These are phyloP conservation scores for Fraxinus greggii DNA, from an alignment of 305 asterid genomes.

Conservation along the genomic window DNA sequence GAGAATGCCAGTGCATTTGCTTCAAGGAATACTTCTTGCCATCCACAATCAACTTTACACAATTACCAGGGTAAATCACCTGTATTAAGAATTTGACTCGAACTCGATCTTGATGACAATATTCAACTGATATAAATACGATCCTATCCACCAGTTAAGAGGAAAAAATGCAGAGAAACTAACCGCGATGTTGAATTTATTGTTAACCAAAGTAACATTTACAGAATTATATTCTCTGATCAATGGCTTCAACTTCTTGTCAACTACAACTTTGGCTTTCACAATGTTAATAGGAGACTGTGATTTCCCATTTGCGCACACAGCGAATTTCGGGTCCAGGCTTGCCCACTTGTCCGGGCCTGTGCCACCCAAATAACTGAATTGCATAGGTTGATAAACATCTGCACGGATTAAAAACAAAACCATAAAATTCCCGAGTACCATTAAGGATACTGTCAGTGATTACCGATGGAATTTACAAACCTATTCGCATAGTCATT, in stretches of 20 bases:
- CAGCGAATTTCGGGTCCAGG: constrained; percentile 63
- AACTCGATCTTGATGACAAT: not conserved
- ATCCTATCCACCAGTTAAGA: no score
- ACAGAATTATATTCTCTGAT: constrained; percentile 43
- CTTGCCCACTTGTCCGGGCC: constrained; percentile 81
- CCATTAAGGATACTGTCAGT: not conserved
- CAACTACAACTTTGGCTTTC: constrained; percentile 34
- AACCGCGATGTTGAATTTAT: constrained; percentile 78
- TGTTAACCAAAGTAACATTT: constrained; percentile 69
- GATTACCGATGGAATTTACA: not conserved
- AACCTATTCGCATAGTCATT: not conserved
- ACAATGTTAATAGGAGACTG: constrained; percentile 75
- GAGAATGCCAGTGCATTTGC: constrained; percentile 66
- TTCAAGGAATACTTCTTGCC: constrained; percentile 55
- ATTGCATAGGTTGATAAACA: constrained; percentile 30
- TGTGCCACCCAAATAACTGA: constrained; percentile 62
- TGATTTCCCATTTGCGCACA: constrained; percentile 57
- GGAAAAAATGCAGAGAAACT: constrained; percentile 12
- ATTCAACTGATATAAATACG: not conserved
- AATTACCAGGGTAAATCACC: constrained; percentile 60
- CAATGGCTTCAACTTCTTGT: constrained; percentile 61
- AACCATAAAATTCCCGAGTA: not conserved
- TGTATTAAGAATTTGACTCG: constrained; percentile 27
- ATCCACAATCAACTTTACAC: constrained; percentile 49
- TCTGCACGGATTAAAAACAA: constrained; percentile 23